A percentile compares a stretch with the other conserved stretches of the same genome.
Evolutionary conservation across 805 yeast species (phyloP).

Genomic region (Clavispora santaluciae): DNA sequence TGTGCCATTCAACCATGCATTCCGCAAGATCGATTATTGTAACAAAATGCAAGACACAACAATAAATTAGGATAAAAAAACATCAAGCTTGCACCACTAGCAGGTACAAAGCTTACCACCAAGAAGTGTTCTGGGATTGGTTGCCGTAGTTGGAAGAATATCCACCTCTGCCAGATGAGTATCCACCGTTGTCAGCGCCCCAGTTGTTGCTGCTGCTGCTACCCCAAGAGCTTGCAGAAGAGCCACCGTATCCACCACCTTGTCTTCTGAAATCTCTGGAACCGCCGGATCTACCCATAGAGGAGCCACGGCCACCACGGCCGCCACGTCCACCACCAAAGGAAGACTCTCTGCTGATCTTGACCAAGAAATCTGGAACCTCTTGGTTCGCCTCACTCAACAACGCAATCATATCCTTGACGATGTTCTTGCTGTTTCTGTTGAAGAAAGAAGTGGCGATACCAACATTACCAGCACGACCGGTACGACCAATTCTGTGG

Average conservation of each 20-base stretch:
- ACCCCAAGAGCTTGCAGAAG: constrained; percentile 19
- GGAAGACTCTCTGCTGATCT: constrained; percentile 72
- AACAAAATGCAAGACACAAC: constrained; percentile 12
- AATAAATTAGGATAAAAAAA: not conserved
- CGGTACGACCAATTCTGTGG: constrained; percentile 99
- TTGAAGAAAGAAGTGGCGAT: constrained; percentile 97
- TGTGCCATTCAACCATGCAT: constrained; percentile 9
- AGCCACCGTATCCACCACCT: constrained; percentile 32
- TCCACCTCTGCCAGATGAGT: constrained; percentile 21
- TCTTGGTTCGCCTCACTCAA: constrained; percentile 97
- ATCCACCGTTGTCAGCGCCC: constrained; percentile 20
- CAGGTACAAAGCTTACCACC: constrained; percentile 32
- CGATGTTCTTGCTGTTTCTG: constrained; percentile 88
- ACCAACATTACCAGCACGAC: constrained; percentile 99
- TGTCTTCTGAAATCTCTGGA: constrained; percentile 50
- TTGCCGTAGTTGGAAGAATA: constrained; percentile 31
- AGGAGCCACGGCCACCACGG: constrained; percentile 43
- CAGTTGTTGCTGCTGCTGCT: constrained; percentile 14
- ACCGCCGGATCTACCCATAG: constrained; percentile 41
- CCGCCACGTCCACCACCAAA: constrained; percentile 40
- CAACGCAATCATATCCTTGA: constrained; percentile 80
- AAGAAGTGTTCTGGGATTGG: constrained; percentile 32
- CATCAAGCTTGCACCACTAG: not conserved
- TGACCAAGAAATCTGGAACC: constrained; percentile 82
- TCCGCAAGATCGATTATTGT: constrained; percentile 9